Conservation (phyloP, 257 asterid genomes). For the Capsicum rhomboideum region DNA sequence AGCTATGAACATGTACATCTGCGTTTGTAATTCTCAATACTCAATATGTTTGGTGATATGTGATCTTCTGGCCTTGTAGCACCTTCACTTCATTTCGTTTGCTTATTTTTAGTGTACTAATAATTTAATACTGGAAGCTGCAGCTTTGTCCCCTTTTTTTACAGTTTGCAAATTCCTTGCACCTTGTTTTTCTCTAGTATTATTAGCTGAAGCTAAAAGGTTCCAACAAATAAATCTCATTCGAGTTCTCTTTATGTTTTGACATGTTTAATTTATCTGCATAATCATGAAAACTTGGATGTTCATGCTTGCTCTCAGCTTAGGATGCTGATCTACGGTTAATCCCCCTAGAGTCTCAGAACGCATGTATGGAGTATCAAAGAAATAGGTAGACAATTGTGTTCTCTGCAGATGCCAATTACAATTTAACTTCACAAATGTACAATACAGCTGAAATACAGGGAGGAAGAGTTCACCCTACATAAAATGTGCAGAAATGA, state of each 20-base stretch:
- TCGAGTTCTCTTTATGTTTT: neutral
- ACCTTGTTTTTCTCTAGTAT: neutral
- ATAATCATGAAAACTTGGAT: neutral
- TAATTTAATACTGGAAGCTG: neutral
- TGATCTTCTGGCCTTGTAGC: neutral
- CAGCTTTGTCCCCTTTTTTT: neutral
- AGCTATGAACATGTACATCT: slow-evolving; percentile 5
- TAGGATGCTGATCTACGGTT: neutral
- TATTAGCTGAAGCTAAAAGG: neutral
- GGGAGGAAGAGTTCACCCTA: neutral
- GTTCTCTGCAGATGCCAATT: neutral
- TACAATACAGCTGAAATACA: neutral
- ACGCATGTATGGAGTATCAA: neutral
- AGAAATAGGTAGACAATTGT: neutral
- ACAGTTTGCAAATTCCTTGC: neutral
- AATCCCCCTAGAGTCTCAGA: neutral
- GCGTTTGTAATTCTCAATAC: neutral
- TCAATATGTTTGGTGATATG: neutral
- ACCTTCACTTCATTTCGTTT: neutral
- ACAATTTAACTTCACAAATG: neutral
- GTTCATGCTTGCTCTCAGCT: neutral
- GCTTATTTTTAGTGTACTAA: neutral
- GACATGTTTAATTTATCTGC: neutral
- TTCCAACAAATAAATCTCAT: neutral
- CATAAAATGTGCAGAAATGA: neutral